Base-by-base conservation (phyloP, 169 alveolate genomes). In the Eimeria brunetti region DNA sequence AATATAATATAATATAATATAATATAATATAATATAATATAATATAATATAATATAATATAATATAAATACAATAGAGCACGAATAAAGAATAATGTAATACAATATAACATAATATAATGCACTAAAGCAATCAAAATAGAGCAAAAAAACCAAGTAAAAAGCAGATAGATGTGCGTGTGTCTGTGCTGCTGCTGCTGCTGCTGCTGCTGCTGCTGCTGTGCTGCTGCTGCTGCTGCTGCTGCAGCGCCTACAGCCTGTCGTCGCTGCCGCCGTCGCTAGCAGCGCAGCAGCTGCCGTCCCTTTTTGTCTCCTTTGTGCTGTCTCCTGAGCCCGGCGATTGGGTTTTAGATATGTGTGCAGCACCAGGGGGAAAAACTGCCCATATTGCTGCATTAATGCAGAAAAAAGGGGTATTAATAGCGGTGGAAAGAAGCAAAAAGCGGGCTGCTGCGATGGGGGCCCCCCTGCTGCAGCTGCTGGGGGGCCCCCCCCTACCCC, bases 291-390 rank as follows among this genome's bases (percentile, higher is more conserved):
- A 89, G 67, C 76, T 89, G 51, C 95, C 95, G n/a, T 89, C 95
- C 3, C 9, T 14, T 60, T 33, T 89, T 18, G 95, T 38, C 20
- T 56, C 89, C 16, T 67, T 38, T 30, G 95, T 89, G 22, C 46
- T 89, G 30, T 20, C 58, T 27, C 95, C 95, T 22, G 58, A 56
- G 69, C 95, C 96, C 11, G 96, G 95, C 8, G 97, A 89, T 36
- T 18, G 27, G 3, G 94, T 98, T 22, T 96, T 97, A 88, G 99
- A 98, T 89, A 97, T 98, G 98, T 98, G 99, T 92, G 98, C 99
- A 24, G 99, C 99, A 22, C 99, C 99, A 2, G 99, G 99, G 49
- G 95, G 97, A 75, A 98, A 98, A 92, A 98, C 99, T 3, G 38
- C 84, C 1, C 95, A 89, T 30, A 24, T 89, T 27, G 88, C 89